Base-by-base conservation (phyloP, 2,329 filamentous ascomycete genomes). In the Hirsutella thompsonii region DNA sequence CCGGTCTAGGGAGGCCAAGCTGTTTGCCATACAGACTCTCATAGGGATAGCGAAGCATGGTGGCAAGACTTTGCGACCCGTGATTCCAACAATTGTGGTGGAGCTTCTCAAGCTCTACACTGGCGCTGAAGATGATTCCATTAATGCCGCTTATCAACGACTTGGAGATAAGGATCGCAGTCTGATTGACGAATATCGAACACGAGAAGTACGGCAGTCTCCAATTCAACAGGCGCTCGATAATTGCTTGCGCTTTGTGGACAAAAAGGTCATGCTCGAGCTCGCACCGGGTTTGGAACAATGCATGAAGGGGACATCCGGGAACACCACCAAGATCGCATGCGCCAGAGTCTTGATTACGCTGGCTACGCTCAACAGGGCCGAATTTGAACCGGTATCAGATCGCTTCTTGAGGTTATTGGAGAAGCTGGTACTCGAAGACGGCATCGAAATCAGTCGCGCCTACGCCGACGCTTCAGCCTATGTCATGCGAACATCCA, bases 211-310 rank as follows among this genome's bases (percentile, higher is more conserved):
- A 23, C 83, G 87, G 21, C 78, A 77, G 40, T 94, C 87, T 14
- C 90, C 92, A 0, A 79, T 98, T 48, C 93, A 89, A 53, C 89
- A 95, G 58, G 88, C 88, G 1, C 87, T 96, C 42, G 86, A 94
- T 51, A 77, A 89, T 47, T 87, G 85, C 53, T 74, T 98, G 26
- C 87, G 94, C 44, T 79, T 85, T 40, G 70, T 93, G 2, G 87
- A 96, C 54, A 79, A 78, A 6, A 64, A 69, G 4, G 80, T 83
- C n/a, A 90, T 95, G 77, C 71, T 72, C 36, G 70, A 79, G 18
- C 69, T 95, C 9, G 78, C 81, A 29, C 78, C 80, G 2, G 75
- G 69, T 36, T 70, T 98, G 0, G 82, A 92, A 56, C 72, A 74
- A 23, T 81, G 83, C 0, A 86, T 96, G 61, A 92, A 90, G 56